Conservation (phyloP, 495 filamentous ascomycete genomes). For the Xylaria acuta region DNA sequence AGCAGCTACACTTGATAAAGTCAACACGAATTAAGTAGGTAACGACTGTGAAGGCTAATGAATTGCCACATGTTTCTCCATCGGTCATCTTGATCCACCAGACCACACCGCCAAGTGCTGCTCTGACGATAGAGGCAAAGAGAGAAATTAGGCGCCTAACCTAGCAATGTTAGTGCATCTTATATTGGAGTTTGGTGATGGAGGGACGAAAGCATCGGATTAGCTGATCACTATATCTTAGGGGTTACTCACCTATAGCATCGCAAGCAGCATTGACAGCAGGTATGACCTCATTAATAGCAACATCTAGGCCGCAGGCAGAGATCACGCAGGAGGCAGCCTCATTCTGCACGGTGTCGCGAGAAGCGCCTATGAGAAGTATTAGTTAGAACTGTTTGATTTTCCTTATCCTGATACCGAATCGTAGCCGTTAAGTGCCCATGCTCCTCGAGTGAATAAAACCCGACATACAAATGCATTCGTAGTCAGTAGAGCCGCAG, state of each 20-base stretch:
- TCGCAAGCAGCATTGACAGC: constrained; percentile 17
- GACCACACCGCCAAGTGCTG: neutral
- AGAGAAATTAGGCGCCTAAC: neutral
- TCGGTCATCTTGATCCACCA: neutral
- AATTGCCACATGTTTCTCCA: neutral
- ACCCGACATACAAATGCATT: constrained; percentile 5
- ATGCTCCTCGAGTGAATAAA: no score
- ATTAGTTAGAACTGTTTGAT: neutral
- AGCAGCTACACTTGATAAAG: neutral
- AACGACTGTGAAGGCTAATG: neutral
- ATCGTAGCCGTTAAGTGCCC: neutral
- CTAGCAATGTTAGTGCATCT: neutral
- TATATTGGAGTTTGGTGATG: neutral
- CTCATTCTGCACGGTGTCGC: neutral
- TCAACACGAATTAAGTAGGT: neutral
- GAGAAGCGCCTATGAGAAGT: neutral
- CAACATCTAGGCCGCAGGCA: neutral
- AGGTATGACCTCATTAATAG: neutral
- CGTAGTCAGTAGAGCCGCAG: constrained; percentile 10
- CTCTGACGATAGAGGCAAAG: neutral
- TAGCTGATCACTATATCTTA: neutral
- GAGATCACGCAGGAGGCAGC: neutral
- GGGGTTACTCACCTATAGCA: neutral
- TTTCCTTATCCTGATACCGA: neutral
- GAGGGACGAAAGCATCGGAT: neutral